Evolutionary conservation across 257 asterid genomes (phyloP).

Genomic region (Ajuga chamaepitys): DNA sequence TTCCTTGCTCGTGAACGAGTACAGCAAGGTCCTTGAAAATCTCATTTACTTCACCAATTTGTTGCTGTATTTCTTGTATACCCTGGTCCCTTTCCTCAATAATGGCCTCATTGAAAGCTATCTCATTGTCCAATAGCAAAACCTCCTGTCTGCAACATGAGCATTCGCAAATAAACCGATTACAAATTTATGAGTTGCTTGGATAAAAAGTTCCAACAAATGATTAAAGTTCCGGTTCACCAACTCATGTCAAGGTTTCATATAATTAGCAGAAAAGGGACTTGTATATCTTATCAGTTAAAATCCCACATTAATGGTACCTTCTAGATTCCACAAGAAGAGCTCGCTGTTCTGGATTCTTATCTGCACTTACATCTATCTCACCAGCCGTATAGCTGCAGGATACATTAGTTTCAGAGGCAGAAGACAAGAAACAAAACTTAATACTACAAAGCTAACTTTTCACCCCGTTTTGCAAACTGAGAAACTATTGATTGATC

Average conservation of each 20-base stretch:
- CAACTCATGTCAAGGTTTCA: not conserved
- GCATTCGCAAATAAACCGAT: slow-evolving; percentile 11
- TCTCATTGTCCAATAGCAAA: slow-evolving; percentile 77
- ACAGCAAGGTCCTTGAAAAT: slow-evolving; percentile 92
- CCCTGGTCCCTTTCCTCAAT: slow-evolving; percentile 95
- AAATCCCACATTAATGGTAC: slow-evolving; percentile 30
- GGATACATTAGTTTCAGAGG: slow-evolving; percentile 9
- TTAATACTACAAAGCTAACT: not conserved
- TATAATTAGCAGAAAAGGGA: not conserved
- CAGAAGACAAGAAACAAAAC: not conserved
- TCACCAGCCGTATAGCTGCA: slow-evolving; percentile 67
- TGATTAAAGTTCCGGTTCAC: too few species aligned
- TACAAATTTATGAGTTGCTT: not conserved
- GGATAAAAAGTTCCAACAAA: slow-evolving; percentile 1
- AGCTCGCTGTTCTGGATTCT: slow-evolving; percentile 56
- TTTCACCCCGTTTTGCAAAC: slow-evolving; percentile 4
- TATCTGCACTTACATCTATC: slow-evolving; percentile 43
- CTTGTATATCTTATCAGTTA: not conserved
- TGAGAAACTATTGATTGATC: not conserved
- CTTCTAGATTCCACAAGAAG: slow-evolving; percentile 76
- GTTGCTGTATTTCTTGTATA: slow-evolving; percentile 84
- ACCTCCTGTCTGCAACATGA: slow-evolving; percentile 72
- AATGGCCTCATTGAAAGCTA: slow-evolving; percentile 83
- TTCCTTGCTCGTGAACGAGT: slow-evolving; percentile 82
- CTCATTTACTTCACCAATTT: slow-evolving; percentile 92